Percentiles rank a stretch among this genome's conserved stretches.
These are phyloP conservation scores for Thielaviopsis euricoi DNA, from an alignment of 2,329 filamentous ascomycete species.

Conservation along the genomic window DNA sequence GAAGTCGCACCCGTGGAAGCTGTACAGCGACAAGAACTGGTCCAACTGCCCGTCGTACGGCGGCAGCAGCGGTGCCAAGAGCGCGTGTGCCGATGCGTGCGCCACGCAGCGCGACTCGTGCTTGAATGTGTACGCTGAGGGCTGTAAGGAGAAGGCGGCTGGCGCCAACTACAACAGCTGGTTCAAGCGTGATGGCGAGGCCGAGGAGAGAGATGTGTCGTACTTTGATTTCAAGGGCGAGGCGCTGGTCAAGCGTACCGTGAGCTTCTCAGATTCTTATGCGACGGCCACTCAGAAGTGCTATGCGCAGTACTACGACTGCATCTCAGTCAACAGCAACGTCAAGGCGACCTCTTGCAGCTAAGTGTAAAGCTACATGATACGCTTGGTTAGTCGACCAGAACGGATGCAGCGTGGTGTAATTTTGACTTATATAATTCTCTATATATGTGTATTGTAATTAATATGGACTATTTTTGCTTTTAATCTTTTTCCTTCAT, in stretches of 20 bases:
- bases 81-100: constrained; percentile 36
- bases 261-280: constrained; percentile 33
- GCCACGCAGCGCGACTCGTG: constrained; percentile 34
- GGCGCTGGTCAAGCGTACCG: constrained; percentile 32
- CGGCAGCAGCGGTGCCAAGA: constrained; percentile 18
- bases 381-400: not conserved
- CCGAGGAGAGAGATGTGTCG: constrained; percentile 20
- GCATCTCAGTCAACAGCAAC: constrained; percentile 25
- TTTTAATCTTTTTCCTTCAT: too few relatives aligned
- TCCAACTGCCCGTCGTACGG: constrained; percentile 28
- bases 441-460: too few relatives aligned
- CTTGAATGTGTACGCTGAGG: constrained; percentile 30
- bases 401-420: not conserved
- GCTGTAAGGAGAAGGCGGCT: constrained; percentile 22
- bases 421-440: too few relatives aligned
- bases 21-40: constrained; percentile 30
- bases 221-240: constrained; percentile 35
- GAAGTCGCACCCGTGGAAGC: constrained; percentile 30
- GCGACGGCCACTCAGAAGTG: constrained; percentile 27
- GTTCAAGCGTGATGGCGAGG: constrained; percentile 16
- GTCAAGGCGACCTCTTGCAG: constrained; percentile 25
- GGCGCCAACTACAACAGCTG: constrained; percentile 19
- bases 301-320: constrained; percentile 32
- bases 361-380: not conserved
- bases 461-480: too few relatives aligned